Conservation (phyloP, 2,329 filamentous ascomycete species). For the Blastomyces parvus region DNA sequence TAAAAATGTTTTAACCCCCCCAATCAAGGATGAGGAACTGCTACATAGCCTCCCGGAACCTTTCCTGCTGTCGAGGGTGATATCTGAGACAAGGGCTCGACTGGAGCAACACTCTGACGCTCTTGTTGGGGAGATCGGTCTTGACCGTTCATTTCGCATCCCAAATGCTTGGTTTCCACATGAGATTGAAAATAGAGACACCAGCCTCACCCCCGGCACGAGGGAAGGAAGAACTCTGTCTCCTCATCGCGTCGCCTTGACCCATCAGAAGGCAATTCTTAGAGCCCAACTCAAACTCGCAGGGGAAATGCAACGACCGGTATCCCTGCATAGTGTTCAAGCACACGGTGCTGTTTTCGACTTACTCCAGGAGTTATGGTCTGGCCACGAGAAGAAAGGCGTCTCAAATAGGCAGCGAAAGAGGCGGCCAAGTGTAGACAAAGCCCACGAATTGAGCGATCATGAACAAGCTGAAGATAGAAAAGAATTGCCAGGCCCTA, state of each 20-base stretch:
- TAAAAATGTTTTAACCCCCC: conserved; percentile 37
- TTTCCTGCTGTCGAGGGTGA: conserved; percentile 43
- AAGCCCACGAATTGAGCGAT: conserved; percentile 24
- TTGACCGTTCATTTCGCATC: conserved; percentile 53
- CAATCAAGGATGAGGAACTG: conserved; percentile 39
- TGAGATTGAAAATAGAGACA: conserved; percentile 19
- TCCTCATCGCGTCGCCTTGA: conserved; percentile 46
- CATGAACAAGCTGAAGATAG: conserved; percentile 18
- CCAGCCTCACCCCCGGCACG: conserved; percentile 47
- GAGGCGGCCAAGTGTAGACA: conserved; percentile 24
- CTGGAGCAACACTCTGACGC: conserved; percentile 46
- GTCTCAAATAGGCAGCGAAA: conserved; percentile 42
- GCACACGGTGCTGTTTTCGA: conserved; percentile 52
- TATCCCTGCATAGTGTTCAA: conserved; percentile 55
- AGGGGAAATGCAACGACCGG: conserved; percentile 47
- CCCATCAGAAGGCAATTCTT: conserved; percentile 51
- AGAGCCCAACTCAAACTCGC: conserved; percentile 50
- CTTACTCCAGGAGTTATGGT: conserved; percentile 47
- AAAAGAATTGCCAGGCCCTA: conserved; percentile 14
- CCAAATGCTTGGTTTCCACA: conserved; percentile 41
- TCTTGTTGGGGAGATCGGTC: conserved; percentile 53
- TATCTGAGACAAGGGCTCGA: conserved; percentile 41
- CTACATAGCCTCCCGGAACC: conserved; percentile 46
- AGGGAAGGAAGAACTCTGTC: conserved; percentile 51
- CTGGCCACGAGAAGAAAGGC: conserved; percentile 45